Percentiles rank a stretch among this genome's conserved stretches.
These are phyloP conservation scores for Trametes gibbosa DNA, from an alignment of 768 basidiomycete genomes.

Conservation along the genomic window DNA sequence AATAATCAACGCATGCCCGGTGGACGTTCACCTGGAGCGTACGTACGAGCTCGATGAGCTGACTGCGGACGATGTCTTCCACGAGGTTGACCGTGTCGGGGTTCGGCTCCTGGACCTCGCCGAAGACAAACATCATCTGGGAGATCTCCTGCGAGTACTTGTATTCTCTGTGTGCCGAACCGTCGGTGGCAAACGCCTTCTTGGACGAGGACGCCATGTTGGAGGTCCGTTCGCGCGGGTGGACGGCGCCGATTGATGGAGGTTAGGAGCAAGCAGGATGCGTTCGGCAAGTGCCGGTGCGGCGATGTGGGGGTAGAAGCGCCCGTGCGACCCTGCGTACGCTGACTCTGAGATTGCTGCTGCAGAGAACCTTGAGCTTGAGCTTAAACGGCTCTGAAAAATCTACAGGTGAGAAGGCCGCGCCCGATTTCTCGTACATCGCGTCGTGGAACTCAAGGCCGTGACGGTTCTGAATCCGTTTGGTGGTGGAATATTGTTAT, in stretches of 20 bases:
- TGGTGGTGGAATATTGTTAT: too few species aligned
- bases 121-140: constrained; percentile 99
- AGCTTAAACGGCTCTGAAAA: too few species aligned
- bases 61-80: constrained; percentile 91
- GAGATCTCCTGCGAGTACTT: constrained; percentile 91
- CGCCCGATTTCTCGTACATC: too few species aligned
- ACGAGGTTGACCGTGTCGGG: constrained; percentile 87
- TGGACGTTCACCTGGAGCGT: neutral
- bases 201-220: constrained; percentile 19
- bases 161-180: constrained; percentile 53
- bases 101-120: constrained; percentile 89
- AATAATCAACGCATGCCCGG: neutral
- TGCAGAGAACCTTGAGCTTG: too few species aligned
- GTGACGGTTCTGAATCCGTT: too few species aligned
- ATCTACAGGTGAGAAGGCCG: too few species aligned
- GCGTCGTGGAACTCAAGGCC: too few species aligned
- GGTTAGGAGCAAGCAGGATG: neutral
- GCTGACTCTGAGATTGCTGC: too few species aligned
- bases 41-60: constrained; percentile 83
- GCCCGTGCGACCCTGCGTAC: too few species aligned
- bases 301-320: too few species aligned
- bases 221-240: neutral
- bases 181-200: constrained; percentile 16
- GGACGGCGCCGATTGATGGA: neutral
- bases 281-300: too few species aligned